These are phyloP conservation scores for Hypomontagnella submonticulosa DNA, from an alignment of 495 filamentous ascomycete species.

Conservation along the genomic window DNA sequence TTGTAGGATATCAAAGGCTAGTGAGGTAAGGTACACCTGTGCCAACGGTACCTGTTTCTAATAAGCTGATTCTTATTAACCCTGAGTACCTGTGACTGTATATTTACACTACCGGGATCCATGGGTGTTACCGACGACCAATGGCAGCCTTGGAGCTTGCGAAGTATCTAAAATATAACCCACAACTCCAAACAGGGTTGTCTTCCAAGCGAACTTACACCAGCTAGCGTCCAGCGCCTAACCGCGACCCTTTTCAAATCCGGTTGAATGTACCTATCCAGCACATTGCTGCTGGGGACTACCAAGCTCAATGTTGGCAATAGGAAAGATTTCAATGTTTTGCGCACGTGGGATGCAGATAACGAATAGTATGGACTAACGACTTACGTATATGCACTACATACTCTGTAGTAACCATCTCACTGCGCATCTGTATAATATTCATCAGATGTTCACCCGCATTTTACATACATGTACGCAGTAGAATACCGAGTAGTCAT, in stretches of 20 bases:
- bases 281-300: no score
- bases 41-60: constrained; percentile 9
- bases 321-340: no score
- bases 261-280: background rate
- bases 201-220: constrained; percentile 2
- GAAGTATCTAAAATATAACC: constrained; percentile 24
- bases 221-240: background rate
- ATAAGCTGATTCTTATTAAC: background rate
- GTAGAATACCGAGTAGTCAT: no score
- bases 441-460: no score
- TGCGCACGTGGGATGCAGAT: no score
- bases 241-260: no score
- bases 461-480: no score
- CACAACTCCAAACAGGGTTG: constrained; percentile 35
- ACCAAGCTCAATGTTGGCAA: no score
- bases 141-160: constrained; percentile 17
- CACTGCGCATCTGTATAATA: no score
- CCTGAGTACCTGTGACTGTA: constrained; percentile 13
- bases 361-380: no score
- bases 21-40: constrained; percentile 1
- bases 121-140: constrained; percentile 3
- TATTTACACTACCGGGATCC: constrained; percentile 4
- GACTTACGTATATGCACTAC: no score
- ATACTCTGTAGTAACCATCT: no score
- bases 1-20: background rate